A percentile compares a stretch with the other conserved stretches of the same genome.
Conservation (phyloP, 768 basidiomycete genomes). For the Leccinum sublutescens region DNA sequence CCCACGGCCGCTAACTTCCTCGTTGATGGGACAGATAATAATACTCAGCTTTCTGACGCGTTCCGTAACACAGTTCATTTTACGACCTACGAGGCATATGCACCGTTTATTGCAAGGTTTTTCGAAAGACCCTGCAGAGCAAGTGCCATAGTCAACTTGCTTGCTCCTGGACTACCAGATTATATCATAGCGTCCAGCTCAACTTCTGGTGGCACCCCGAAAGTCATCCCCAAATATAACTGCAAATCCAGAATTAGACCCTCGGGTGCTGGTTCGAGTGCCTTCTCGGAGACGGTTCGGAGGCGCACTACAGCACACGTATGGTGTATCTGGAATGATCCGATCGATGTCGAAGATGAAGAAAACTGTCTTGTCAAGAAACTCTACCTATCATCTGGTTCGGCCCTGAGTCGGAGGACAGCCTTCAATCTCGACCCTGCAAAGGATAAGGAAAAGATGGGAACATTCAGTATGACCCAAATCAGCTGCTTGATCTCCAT, state of each 20-base stretch:
- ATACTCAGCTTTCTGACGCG: neutral
- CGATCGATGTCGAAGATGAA: neutral
- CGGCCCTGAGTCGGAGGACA: neutral
- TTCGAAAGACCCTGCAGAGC: conserved; percentile 6
- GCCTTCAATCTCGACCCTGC: neutral
- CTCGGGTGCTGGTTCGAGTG: neutral
- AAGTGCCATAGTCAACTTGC: conserved; percentile 6
- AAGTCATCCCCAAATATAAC: conserved; percentile 13
- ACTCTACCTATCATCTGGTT: neutral
- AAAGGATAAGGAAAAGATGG: neutral
- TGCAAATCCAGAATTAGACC: neutral
- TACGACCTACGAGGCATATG: conserved; percentile 18
- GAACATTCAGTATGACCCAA: neutral
- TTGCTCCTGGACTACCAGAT: conserved; percentile 20
- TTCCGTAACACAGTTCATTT: conserved; percentile 11
- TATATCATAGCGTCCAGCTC: conserved; percentile 14
- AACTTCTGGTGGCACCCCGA: conserved; percentile 17
- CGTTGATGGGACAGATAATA: neutral
- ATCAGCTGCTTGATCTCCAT: neutral
- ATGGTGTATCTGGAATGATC: neutral
- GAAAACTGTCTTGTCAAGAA: neutral
- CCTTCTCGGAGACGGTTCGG: neutral
- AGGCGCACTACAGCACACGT: conserved; percentile 6
- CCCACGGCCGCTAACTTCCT: neutral
- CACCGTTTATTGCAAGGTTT: conserved; percentile 13